Conservation (phyloP, 768 basidiomycete species). For the Tylopilus sp. region DNA sequence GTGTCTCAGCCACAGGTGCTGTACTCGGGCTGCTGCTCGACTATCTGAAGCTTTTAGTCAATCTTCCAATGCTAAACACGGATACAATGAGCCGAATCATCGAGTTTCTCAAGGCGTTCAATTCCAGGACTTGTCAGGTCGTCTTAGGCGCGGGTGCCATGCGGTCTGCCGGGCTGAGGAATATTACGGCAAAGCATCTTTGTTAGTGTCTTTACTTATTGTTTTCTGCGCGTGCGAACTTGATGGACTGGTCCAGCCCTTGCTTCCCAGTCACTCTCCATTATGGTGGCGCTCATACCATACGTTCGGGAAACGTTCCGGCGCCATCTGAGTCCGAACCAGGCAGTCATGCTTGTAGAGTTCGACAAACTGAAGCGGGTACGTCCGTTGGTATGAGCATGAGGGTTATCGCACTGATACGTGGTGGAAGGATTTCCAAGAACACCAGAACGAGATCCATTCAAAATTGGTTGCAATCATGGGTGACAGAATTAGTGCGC, state of each 20-base stretch:
- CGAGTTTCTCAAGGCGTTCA: slow-evolving; percentile 96
- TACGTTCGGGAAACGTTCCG: slow-evolving; percentile 95
- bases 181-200: slow-evolving; percentile 97
- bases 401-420: slow-evolving; percentile 3
- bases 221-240: slow-evolving; percentile 14
- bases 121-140: slow-evolving; percentile 96
- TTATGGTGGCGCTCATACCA: slow-evolving; percentile 91
- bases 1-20: slow-evolving; percentile 81
- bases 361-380: slow-evolving; percentile 98
- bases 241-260: slow-evolving; percentile 53
- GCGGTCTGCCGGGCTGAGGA: slow-evolving; percentile 94
- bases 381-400: slow-evolving; percentile 28
- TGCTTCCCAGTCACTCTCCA: slow-evolving; percentile 92
- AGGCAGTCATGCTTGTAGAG: slow-evolving; percentile 95
- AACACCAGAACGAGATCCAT: slow-evolving; percentile 99
- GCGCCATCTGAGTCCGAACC: slow-evolving; percentile 88
- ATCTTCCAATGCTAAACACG: slow-evolving; percentile 83
- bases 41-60: slow-evolving; percentile 85
- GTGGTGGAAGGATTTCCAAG: slow-evolving; percentile 81
- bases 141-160: slow-evolving; percentile 99
- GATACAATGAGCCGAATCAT: slow-evolving; percentile 94
- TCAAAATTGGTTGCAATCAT: slow-evolving; percentile 97
- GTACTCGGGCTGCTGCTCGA: slow-evolving; percentile 71
- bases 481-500: slow-evolving; percentile 87
- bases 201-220: slow-evolving; percentile 46